Evolutionary conservation across 768 basidiomycete species (phyloP), one percentile per base, ranked within the genome.

Genomic region (Hebeloma cylindrosporum): DNA sequence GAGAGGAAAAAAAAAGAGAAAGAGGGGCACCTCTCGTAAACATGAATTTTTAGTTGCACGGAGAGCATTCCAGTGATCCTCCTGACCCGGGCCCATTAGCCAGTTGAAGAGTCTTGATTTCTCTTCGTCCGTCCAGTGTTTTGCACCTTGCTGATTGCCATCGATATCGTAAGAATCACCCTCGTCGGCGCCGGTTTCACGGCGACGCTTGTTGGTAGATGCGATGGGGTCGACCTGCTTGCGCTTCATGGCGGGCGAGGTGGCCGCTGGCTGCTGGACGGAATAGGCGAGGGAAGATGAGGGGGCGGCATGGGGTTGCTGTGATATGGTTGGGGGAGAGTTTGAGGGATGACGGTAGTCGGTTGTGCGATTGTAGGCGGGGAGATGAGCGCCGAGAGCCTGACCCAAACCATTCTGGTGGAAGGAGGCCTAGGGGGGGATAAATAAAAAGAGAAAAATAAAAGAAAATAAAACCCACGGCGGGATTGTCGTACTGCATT

Each of bases 91-190:
- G 16, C 77, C 85, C 80, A 90, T 85, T 35, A 90, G 77, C 86
- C 87, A 90, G 32, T 67, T 77, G 62, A 90, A 90, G 34, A 90
- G 69, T 50, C 77, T 80, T 10, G 84, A 75, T 65, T 89, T 90
- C 59, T 90, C 87, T 7, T 88, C 85, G 60, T 88, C 88, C 0
- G 85, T 85, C 87, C 87, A 90, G 54, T 90, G 87, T 53, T 88
- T 88, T 1, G 87, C 83, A 18, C 87, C 87, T 48, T 79, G 77
- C 3, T 67, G 74, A 7, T 62, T 60, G 41, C 74, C 70, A 39
- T 76, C 75, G 22, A 73, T 60, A 53, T 80, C 77, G 49, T 69
- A 74, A 32, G 52, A 54, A 39, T 72, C 67, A 5, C 52, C 43
- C 16, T 75, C 72, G 32, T 67, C 54, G 34, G 22, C 31, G 42